A percentile compares a stretch with the other conserved stretches of the same genome.
These are phyloP conservation scores for Halophytophthora polymorphica DNA, from an alignment of 352 stramenopile species.

Conservation along the genomic window DNA sequence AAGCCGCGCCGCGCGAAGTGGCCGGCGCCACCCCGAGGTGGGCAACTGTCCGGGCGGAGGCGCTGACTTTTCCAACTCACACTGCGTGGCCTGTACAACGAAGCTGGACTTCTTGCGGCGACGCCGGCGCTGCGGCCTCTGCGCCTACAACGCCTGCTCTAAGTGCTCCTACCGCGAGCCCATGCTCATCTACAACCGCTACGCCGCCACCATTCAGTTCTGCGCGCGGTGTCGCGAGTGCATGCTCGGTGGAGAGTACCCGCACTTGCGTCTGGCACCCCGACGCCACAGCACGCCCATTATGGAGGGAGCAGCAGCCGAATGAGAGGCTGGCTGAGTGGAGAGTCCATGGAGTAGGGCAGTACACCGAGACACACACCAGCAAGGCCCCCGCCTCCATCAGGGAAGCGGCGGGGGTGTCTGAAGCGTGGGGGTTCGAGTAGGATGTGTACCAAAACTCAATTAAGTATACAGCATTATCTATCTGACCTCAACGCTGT, in stretches of 20 bases:
- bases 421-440: no score
- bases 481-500: no score
- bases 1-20: conserved; percentile 7
- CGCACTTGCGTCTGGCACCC: conserved; percentile 28
- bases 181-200: conserved; percentile 39
- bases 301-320: conserved; percentile 4
- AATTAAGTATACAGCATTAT: no score
- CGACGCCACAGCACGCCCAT: conserved; percentile 29
- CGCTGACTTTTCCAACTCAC: conserved; percentile 23
- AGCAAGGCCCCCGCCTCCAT: no score
- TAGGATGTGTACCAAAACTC: no score
- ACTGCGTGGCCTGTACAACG: conserved; percentile 35
- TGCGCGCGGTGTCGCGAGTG: conserved; percentile 34
- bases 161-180: conserved; percentile 34
- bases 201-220: conserved; percentile 31
- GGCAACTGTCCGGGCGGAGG: conserved; percentile 2
- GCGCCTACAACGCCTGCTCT: conserved; percentile 28
- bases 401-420: no score
- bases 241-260: conserved; percentile 33
- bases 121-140: conserved; percentile 29
- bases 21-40: conserved; percentile 5
- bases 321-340: no score
- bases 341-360: no score
- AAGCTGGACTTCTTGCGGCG: conserved; percentile 28
- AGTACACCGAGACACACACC: no score